These are phyloP conservation scores for Metrosideros polymorpha DNA, from an alignment of 441 rosid species.

Conservation along the genomic window DNA sequence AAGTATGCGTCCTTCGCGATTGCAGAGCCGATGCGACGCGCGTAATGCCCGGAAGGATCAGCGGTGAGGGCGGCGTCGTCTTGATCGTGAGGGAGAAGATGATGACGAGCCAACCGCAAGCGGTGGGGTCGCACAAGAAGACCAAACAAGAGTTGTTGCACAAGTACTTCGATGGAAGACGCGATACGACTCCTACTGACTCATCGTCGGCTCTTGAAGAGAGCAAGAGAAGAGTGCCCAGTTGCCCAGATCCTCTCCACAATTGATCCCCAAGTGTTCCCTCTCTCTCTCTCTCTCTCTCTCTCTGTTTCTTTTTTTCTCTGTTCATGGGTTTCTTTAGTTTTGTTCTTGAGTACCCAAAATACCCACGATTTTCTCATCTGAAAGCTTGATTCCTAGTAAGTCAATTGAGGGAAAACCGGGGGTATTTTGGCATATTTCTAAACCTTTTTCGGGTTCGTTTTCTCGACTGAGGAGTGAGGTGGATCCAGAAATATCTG, in stretches of 20 bases:
- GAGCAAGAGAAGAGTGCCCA: constrained; percentile 3
- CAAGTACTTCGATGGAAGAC: background rate
- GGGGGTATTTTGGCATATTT: background rate
- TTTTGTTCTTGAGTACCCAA: background rate
- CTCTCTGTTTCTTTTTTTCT: background rate
- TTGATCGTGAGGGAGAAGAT: background rate
- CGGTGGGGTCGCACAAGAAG: background rate
- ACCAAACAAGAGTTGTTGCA: background rate
- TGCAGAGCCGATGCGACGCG: background rate
- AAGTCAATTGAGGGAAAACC: background rate
- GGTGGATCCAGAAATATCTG: background rate
- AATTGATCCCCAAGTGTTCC: background rate
- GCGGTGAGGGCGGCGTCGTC: background rate
- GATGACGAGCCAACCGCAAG: background rate
- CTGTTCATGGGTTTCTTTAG: background rate
- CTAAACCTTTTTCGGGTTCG: background rate
- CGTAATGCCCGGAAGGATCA: background rate
- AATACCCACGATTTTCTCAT: constrained; percentile 1
- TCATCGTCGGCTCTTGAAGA: background rate
- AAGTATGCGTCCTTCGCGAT: background rate
- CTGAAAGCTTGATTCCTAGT: background rate
- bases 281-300: background rate
- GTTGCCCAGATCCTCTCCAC: constrained; percentile 14
- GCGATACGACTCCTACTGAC: background rate
- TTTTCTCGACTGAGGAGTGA: background rate